A percentile compares a stretch with the other conserved stretches of the same genome.
phyloP scores from a whole-genome alignment of 2,329 filamentous ascomycete species.

The Fusarium caatingaense region DNA sequence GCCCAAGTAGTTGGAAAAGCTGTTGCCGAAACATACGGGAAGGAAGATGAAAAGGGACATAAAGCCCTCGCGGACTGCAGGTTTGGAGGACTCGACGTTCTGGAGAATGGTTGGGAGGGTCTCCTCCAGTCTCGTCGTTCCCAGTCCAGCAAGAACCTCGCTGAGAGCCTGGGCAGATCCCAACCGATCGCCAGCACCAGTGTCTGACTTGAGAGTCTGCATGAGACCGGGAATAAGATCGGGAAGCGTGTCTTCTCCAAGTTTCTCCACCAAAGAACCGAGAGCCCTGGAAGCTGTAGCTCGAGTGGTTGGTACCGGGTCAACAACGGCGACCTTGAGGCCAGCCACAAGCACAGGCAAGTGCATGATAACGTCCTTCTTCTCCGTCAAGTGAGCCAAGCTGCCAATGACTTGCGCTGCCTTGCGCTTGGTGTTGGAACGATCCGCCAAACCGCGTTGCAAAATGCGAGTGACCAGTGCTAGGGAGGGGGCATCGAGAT shows the following conservation, averaged over 20 bases:
- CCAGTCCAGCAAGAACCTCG: conserved; percentile 94
- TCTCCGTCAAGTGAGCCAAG: conserved; percentile 94
- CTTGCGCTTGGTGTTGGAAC: conserved; percentile 96
- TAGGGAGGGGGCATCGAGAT: conserved; percentile 95
- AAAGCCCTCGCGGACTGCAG: conserved; percentile 94
- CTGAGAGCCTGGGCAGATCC: conserved; percentile 96
- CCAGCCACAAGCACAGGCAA: conserved; percentile 92
- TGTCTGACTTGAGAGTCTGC: conserved; percentile 97
- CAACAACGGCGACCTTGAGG: conserved; percentile 87
- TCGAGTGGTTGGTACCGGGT: conserved; percentile 95
- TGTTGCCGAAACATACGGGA: conserved; percentile 98
- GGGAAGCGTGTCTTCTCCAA: conserved; percentile 94
- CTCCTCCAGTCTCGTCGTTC: conserved; percentile 92
- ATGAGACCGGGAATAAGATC: conserved; percentile 98
- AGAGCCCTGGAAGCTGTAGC: conserved; percentile 96
- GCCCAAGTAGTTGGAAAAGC: conserved; percentile 94
- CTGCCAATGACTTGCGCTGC: conserved; percentile 98
- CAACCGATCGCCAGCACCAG: conserved; percentile 92
- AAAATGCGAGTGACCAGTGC: conserved; percentile 95
- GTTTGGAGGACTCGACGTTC: conserved; percentile 91
- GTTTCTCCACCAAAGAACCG: conserved; percentile 96
- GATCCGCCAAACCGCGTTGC: conserved; percentile 88
- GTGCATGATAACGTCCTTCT: conserved; percentile 92
- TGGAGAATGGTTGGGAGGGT: conserved; percentile 95
- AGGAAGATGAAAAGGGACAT: conserved; percentile 99